Evolutionary conservation across 2,329 filamentous ascomycete genomes (phyloP).

Genomic region (Atkinsonella hypoxylon): DNA sequence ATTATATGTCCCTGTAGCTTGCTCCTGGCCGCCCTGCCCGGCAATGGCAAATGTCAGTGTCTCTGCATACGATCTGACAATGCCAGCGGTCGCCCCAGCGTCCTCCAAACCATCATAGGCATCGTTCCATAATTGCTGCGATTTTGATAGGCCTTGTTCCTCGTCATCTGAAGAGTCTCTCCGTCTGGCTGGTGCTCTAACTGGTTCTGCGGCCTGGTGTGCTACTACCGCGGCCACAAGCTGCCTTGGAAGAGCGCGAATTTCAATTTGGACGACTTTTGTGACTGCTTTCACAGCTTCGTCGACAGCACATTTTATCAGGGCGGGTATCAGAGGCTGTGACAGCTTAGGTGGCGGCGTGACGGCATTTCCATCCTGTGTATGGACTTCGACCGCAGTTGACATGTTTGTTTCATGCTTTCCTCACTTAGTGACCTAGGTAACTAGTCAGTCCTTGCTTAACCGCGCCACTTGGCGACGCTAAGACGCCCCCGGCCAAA

Average conservation of each 20-base stretch:
- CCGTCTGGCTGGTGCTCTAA: background rate
- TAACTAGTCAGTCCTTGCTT: background rate
- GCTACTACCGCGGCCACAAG: conserved; percentile 5
- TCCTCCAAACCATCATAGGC: conserved; percentile 7
- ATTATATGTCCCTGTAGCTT: background rate
- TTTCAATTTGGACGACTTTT: conserved; percentile 6
- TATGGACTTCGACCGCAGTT: background rate
- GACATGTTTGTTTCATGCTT: background rate
- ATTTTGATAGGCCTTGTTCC: conserved; percentile 3
- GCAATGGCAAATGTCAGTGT: conserved; percentile 7
- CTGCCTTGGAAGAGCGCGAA: conserved; percentile 7
- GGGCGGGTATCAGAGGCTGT: conserved; percentile 3
- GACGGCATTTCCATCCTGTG: conserved; percentile 3
- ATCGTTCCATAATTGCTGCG: conserved; percentile 8
- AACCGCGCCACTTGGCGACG: background rate
- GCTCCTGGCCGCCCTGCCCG: conserved; percentile 3
- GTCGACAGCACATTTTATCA: conserved; percentile 8
- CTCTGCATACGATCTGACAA: conserved; percentile 7
- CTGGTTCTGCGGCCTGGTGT: background rate
- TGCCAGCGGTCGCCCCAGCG: conserved; percentile 4
- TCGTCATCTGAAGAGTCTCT: conserved; percentile 1
- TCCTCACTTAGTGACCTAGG: no score
- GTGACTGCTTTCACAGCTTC: conserved; percentile 7
- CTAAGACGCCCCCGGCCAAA: background rate
- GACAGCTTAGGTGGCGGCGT: background rate